Base-by-base conservation (phyloP, 768 basidiomycete genomes). In the Bullera alba region DNA sequence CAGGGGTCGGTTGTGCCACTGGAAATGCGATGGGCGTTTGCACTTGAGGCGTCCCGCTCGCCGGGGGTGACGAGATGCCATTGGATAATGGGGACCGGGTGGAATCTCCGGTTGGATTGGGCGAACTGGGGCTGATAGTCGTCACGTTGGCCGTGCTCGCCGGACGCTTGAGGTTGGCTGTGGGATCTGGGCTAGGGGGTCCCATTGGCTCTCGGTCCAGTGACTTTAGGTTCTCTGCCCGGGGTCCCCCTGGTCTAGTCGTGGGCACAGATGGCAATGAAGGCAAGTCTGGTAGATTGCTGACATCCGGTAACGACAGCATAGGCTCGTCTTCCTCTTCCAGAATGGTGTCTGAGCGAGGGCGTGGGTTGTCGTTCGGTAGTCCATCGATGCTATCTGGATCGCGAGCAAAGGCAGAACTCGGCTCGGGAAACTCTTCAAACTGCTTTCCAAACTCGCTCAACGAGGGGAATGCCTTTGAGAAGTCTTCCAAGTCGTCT, bases 361-460 rank as follows among this genome's bases (percentile, higher is more conserved):
- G 16, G 37, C 10, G 37, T 8, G 28, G 19, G 8, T 5, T 36
- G 15, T 14, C 30, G 16, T n/a, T 30, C 8, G 49, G 49, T 19
- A 50, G 42, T 17, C 49, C 49, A 12, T 39, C 42, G 8, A 39
- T 12, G 10, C 19, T 22, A 19, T 46, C 27, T 19, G 29, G 25
- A 32, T 46, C 45, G 5, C 45, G 25, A 12, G 29, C 37, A 39
- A 39, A 39, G 10, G 32, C 32, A n/a, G n/a, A 10, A 34, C 8
- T 10, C 10, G 8, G 10, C 38, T 12, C 12, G 38, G 12, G 14
- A 12, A 26, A 21, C 8, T 39, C 51, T 27, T 55, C 58, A 38
- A 57, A 68, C 26, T 63, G 60, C 41, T 61, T 63, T n/a, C 64
- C 70, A 50, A 72, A 67, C 15, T 72, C 68, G 26, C 50, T 58